Percentiles rank a stretch among this genome's conserved stretches.
These are phyloP conservation scores for Gracilaria caudata DNA, from an alignment of 23 red algal genomes.

Conservation along the genomic window DNA sequence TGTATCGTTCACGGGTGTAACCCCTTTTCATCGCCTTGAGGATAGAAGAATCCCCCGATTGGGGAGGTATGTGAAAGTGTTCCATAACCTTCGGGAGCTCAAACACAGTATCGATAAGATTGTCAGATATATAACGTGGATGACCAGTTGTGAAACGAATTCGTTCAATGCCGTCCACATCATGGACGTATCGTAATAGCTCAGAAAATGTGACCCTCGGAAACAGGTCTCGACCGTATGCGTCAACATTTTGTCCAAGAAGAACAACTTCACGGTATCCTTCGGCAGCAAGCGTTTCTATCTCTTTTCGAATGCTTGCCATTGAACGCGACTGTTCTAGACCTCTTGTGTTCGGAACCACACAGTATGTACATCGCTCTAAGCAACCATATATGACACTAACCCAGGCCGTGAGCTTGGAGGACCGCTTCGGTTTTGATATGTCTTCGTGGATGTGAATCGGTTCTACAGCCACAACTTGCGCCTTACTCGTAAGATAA, in stretches of 20 bases:
- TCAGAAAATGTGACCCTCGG: slow-evolving; percentile 76
- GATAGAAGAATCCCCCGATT: slow-evolving; percentile 81
- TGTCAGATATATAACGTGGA: slow-evolving; percentile 88
- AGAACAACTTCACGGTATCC: slow-evolving; percentile 89
- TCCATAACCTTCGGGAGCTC: slow-evolving; percentile 85
- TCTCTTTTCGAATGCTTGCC: slow-evolving; percentile 75
- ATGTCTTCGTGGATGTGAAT: slow-evolving; percentile 95
- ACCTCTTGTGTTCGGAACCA: slow-evolving; percentile 78
- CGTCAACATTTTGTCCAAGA: slow-evolving; percentile 95
- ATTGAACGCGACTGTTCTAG: slow-evolving; percentile 86
- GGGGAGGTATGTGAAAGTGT: slow-evolving; percentile 89
- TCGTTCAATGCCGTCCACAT: slow-evolving; percentile 82
- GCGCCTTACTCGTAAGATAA: slow-evolving; percentile 63
- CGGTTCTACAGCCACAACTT: slow-evolving; percentile 88
- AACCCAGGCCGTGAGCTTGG: slow-evolving; percentile 87
- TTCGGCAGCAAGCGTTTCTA: slow-evolving; percentile 60
- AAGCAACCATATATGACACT: slow-evolving; percentile 94
- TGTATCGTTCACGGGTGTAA: slow-evolving; percentile 87
- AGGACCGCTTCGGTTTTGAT: slow-evolving; percentile 70
- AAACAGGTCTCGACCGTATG: slow-evolving; percentile 85
- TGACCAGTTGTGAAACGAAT: slow-evolving; percentile 86
- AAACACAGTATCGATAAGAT: slow-evolving; percentile 70
- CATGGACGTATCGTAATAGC: slow-evolving; percentile 72
- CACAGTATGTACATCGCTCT: slow-evolving; percentile 79
- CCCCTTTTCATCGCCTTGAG: slow-evolving; percentile 85